phyloP scores from a whole-genome alignment of 805 yeast genomes.

The Monosporozyma aquatica region DNA sequence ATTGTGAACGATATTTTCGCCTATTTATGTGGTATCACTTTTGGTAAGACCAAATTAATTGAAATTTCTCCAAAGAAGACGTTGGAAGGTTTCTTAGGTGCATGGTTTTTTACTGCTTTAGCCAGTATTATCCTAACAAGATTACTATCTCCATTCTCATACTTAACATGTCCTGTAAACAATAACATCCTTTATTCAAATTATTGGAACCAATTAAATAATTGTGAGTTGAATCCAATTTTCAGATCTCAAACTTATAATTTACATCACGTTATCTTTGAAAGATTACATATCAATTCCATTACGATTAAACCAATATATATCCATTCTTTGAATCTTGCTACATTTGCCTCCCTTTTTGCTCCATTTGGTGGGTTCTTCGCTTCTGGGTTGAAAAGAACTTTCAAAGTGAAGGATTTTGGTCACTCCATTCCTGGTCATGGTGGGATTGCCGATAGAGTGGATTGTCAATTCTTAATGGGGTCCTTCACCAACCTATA shows the following conservation, averaged over 20 bases:
- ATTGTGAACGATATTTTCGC: constrained; percentile 95
- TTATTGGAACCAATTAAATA: constrained; percentile 40
- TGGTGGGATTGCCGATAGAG: constrained; percentile 95
- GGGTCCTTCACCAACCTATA: constrained; percentile 90
- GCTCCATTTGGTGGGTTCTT: constrained; percentile 99
- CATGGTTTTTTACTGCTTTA: constrained; percentile 87
- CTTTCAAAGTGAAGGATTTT: constrained; percentile 92
- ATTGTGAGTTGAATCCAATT: constrained; percentile 86
- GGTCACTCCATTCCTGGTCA: constrained; percentile 99
- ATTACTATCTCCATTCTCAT: constrained; percentile 54
- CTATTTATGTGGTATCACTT: constrained; percentile 91
- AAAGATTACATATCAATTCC: constrained; percentile 37
- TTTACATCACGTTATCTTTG: constrained; percentile 60
- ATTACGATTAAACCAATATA: constrained; percentile 76
- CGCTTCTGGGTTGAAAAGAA: constrained; percentile 94
- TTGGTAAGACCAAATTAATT: constrained; percentile 86
- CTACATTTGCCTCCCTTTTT: constrained; percentile 90
- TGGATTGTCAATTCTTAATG: constrained; percentile 97
- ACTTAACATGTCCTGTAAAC: constrained; percentile 77
- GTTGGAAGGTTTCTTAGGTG: constrained; percentile 94
- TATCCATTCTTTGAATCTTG: constrained; percentile 75
- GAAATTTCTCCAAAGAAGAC: constrained; percentile 95
- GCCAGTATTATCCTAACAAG: constrained; percentile 61
- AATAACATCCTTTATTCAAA: not conserved
- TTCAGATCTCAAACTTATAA: constrained; percentile 71